Conservation (phyloP, 257 asterid genomes). For the Verbascum thapsus region DNA sequence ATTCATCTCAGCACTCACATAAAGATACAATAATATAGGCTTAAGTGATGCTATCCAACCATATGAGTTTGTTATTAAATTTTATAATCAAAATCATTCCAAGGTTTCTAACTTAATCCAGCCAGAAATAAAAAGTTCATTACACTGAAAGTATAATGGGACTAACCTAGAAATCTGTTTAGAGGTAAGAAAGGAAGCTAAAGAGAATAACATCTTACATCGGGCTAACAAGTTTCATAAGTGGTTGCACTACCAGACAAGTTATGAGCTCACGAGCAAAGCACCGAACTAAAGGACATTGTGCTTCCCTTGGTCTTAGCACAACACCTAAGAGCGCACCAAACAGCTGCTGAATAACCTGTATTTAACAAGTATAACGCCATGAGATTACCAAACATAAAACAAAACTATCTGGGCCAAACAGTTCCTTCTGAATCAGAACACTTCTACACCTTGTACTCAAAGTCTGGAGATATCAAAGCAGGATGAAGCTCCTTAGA, state of each 20-base stretch:
- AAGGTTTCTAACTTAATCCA: slow-evolving; percentile 14
- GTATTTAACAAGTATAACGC: slow-evolving; percentile 42
- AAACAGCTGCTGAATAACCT: slow-evolving; percentile 86
- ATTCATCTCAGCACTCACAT: slow-evolving; percentile 27
- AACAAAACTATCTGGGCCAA: slow-evolving; percentile 24
- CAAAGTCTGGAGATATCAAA: slow-evolving; percentile 83
- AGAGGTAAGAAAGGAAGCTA: slow-evolving; percentile 18
- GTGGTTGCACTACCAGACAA: slow-evolving; percentile 83
- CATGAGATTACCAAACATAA: slow-evolving; percentile 24
- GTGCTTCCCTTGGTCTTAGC: slow-evolving; percentile 81
- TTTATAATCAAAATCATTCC: not conserved
- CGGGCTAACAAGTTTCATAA: slow-evolving; percentile 79
- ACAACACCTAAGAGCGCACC: slow-evolving; percentile 76
- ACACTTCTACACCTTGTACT: slow-evolving; percentile 91
- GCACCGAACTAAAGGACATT: slow-evolving; percentile 82
- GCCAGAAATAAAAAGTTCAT: slow-evolving; percentile 11
- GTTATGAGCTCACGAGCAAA: slow-evolving; percentile 83
- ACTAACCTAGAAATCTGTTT: slow-evolving; percentile 3
- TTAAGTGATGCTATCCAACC: not conserved
- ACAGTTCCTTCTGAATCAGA: slow-evolving; percentile 38
- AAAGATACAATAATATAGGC: slow-evolving; percentile 14
- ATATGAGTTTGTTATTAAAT: slow-evolving; percentile 1
- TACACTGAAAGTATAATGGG: not conserved
- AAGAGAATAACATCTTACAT: slow-evolving; percentile 52
- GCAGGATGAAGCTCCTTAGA: slow-evolving; percentile 96